Conservation (phyloP, 495 filamentous ascomycete genomes). For the Hypoxylon trugodes region DNA sequence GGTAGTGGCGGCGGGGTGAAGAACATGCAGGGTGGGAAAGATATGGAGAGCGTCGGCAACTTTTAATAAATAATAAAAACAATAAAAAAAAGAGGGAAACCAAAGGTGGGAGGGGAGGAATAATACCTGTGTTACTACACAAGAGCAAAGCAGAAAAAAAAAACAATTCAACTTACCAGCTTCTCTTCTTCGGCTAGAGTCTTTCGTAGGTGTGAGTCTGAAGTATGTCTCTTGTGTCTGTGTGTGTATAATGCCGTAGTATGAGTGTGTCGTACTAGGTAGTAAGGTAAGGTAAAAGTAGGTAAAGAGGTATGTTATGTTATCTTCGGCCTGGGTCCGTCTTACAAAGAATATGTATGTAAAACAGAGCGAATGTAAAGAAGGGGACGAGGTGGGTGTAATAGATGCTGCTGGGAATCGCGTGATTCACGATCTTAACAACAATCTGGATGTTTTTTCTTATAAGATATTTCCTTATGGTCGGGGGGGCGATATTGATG, state of each 20-base stretch:
- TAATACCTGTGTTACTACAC: conserved; percentile 41
- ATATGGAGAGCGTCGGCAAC: conserved; percentile 35
- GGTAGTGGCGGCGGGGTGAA: conserved; percentile 52
- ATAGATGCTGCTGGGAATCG: conserved; percentile 35
- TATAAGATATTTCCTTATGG: conserved; percentile 40
- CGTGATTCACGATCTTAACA: conserved; percentile 41
- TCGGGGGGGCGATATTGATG: conserved; percentile 37
- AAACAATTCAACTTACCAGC: conserved; percentile 37
- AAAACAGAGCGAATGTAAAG: conserved; percentile 44
- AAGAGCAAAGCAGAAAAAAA: no score
- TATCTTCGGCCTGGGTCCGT: conserved; percentile 36
- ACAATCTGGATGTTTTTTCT: conserved; percentile 40
- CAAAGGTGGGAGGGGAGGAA: conserved; percentile 30
- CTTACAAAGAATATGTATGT: conserved; percentile 39
- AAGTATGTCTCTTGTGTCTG: no score
- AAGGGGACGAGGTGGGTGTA: conserved; percentile 35
- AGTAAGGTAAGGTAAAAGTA: no score
- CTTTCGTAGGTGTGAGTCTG: no score
- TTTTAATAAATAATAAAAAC: conserved; percentile 17
- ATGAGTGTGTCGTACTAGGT: conserved; percentile 35
- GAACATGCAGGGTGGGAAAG: conserved; percentile 33
- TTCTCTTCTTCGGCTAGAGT: conserved; percentile 40
- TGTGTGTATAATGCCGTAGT: no score
- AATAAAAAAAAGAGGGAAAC: conserved; percentile 18
- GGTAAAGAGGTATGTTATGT: no score